Conservation (phyloP, 768 basidiomycete species). For the Termitomyces sp. region DNA sequence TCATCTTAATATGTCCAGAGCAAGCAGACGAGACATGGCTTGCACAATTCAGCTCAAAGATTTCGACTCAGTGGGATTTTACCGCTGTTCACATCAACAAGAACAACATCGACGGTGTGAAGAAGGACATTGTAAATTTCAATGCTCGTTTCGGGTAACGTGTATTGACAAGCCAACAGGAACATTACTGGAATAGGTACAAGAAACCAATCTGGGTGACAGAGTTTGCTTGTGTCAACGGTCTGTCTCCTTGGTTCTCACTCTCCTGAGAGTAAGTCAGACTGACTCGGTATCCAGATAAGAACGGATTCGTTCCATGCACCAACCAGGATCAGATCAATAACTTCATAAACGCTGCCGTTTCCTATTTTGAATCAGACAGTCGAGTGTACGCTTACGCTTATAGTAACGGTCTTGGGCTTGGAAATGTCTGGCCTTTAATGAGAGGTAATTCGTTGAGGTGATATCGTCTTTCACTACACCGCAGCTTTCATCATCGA, state of each 20-base stretch:
- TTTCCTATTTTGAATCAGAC: conserved; percentile 32
- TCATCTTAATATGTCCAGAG: conserved; percentile 21
- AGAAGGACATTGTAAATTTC: conserved; percentile 33
- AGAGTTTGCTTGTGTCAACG: conserved; percentile 44
- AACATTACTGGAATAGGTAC: conserved; percentile 35
- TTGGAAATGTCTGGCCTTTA: conserved; percentile 42
- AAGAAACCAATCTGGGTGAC: conserved; percentile 45
- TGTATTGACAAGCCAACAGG: conserved; percentile 18
- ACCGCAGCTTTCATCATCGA: background rate
- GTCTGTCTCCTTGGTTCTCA: conserved; percentile 13
- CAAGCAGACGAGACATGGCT: conserved; percentile 46
- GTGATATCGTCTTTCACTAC: conserved; percentile 14
- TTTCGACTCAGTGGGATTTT: conserved; percentile 38
- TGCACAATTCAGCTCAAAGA: conserved; percentile 28
- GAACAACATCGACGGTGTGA: conserved; percentile 37
- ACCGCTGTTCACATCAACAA: conserved; percentile 46
- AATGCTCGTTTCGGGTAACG: background rate
- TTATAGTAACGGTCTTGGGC: conserved; percentile 42
- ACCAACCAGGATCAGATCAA: conserved; percentile 38
- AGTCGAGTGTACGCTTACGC: conserved; percentile 36
- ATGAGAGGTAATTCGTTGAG: conserved; percentile 30
- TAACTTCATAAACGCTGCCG: conserved; percentile 32
- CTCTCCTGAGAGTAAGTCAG: background rate
- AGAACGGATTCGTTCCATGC: conserved; percentile 35
- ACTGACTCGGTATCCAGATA: conserved; percentile 17